Evolutionary conservation across 2,329 filamentous ascomycete species (phyloP).

Genomic region (Exophiala alcalophila): DNA sequence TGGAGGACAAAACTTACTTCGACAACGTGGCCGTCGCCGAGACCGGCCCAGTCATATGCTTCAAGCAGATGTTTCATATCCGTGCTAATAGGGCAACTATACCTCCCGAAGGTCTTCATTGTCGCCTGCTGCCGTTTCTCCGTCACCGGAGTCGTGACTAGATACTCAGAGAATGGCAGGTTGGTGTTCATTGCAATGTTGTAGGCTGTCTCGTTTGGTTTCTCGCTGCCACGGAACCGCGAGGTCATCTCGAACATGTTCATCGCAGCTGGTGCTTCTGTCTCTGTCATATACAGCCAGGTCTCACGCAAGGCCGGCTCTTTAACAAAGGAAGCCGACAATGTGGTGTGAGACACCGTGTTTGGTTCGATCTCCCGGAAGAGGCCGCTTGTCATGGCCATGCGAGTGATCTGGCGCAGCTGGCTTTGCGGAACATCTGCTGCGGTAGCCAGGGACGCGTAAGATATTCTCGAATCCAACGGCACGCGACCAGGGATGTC

Average conservation of each 20-base stretch:
- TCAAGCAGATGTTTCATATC: conserved; percentile 19
- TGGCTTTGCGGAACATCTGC: conserved; percentile 30
- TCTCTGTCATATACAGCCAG: conserved; percentile 51
- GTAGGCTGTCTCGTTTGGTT: conserved; percentile 29
- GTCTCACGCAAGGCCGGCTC: conserved; percentile 43
- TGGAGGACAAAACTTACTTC: conserved; percentile 21
- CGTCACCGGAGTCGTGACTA: conserved; percentile 31
- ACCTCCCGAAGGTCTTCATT: conserved; percentile 19
- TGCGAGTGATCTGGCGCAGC: conserved; percentile 45
- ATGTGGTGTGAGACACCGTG: conserved; percentile 54
- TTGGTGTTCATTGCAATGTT: conserved; percentile 34
- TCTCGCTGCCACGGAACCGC: conserved; percentile 18
- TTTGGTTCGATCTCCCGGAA: conserved; percentile 54
- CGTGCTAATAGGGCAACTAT: conserved; percentile 17
- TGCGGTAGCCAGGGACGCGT: conserved; percentile 30
- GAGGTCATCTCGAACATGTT: conserved; percentile 30
- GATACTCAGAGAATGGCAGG: conserved; percentile 36
- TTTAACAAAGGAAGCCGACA: conserved; percentile 47
- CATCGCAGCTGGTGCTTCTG: conserved; percentile 24
- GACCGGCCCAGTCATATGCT: conserved; percentile 21
- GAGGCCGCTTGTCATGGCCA: conserved; percentile 58
- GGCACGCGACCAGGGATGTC: conserved; percentile 34
- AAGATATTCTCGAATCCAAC: conserved; percentile 28
- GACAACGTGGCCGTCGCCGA: conserved; percentile 22
- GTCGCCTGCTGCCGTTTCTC: conserved; percentile 37